Evolutionary conservation across 2,329 filamentous ascomycete genomes (phyloP).

Genomic region (Dactylellina leptospora): DNA sequence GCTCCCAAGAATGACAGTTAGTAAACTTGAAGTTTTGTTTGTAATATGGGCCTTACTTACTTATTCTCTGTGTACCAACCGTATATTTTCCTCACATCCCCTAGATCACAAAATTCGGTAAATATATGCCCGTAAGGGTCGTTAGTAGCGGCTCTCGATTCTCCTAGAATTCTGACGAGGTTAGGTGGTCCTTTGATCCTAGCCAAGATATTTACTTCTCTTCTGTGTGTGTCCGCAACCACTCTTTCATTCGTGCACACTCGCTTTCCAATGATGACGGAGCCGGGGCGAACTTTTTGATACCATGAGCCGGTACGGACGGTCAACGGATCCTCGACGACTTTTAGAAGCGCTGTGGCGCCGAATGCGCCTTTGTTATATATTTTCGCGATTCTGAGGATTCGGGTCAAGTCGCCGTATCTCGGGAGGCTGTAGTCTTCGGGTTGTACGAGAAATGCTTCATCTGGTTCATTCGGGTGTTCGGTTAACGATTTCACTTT

Average conservation of each 20-base stretch:
- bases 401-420: neutral
- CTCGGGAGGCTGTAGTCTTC: no score
- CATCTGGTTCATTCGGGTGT: no score
- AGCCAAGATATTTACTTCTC: conserved; percentile 19
- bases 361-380: conserved; percentile 21
- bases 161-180: conserved; percentile 14
- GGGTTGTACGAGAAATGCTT: no score
- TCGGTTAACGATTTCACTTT: no score
- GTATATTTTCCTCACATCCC: conserved; percentile 17
- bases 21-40: no score
- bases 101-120: conserved; percentile 24
- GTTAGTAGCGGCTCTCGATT: neutral
- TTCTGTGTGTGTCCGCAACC: neutral
- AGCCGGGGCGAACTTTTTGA: neutral
- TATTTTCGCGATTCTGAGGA: conserved; percentile 10
- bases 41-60: neutral
- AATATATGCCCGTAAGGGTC: conserved; percentile 40
- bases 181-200: neutral
- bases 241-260: neutral
- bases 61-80: neutral
- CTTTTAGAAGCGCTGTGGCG: conserved; percentile 17
- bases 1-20: no score
- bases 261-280: conserved; percentile 30
- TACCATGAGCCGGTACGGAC: conserved; percentile 19
- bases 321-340: neutral